Evolutionary conservation across 1,284 basidiomycete genomes (phyloP), one percentile per base, ranked within the genome.

Genomic region (Tilletiopsis washingtonensis): DNA sequence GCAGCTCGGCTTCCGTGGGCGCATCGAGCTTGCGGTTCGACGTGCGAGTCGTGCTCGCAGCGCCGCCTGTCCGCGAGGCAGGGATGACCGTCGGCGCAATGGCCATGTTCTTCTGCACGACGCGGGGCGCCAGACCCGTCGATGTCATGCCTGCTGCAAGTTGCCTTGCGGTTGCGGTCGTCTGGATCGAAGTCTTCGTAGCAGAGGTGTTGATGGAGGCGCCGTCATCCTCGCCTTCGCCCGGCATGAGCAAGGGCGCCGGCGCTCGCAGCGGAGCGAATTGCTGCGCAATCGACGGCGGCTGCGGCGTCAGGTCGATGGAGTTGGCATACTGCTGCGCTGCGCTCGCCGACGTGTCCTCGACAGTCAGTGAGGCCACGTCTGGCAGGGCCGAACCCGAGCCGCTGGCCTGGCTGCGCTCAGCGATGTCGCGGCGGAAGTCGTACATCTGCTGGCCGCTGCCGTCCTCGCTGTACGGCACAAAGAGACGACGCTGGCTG

Each of bases 401-500:
- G 15, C 5, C 14, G 19, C n/a, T 9, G 32, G 36, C n/a, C 9
- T 17, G 24, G 14, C 20, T 36, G 9, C 43, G n/a, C 43, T 45
- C 24, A 15, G 27, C 43, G 12, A 51, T 19, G 3, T 46, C 49
- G 21, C 19, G 26, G 11, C 27, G 27, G 19, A 40, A 51, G 26
- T 51, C 20, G 19, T 46, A 40, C 25, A 47, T 36, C 15, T 46
- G n/a, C 27, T 58, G 49, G 0, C 53, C 52, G 6, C 49, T 40
- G 7, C 57, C 53, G 1, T 34, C 44, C 17, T 51, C 49, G 38
- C 59, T 56, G 12, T 26, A 34, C 5, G 63, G 62, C 29, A 64
- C 54, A 41, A 72, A 72, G 19, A 69, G 52, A 1, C 69, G 56
- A 43, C 67, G 67, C 25, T 47, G 45, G 32, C 56, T 55, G 41